A percentile compares a stretch with the other conserved stretches of the same genome.
Conservation (phyloP, 1,139 yeast genomes). For the Trichomonascaceae sp. region DNA sequence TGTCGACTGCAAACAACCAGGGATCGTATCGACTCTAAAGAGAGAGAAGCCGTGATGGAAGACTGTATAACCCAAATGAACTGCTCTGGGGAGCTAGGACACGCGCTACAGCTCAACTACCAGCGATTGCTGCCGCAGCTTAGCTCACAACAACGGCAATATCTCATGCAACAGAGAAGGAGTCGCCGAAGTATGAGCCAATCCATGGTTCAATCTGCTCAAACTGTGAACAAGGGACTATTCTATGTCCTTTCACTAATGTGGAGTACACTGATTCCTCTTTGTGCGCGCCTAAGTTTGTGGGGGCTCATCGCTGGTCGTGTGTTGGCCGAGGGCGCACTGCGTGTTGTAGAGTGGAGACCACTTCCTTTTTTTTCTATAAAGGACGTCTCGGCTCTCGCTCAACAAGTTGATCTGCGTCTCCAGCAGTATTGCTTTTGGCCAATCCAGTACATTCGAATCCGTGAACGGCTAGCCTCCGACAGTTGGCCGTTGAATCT, state of each 20-base stretch:
- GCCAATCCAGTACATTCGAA: constrained; percentile 66
- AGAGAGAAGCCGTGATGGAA: constrained; percentile 9
- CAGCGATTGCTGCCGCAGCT: too few relatives aligned
- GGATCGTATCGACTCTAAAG: constrained; percentile 3
- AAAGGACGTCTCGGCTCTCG: constrained; percentile 44
- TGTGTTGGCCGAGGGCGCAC: constrained; percentile 24
- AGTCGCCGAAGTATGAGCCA: constrained; percentile 16
- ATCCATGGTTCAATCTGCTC: constrained; percentile 16
- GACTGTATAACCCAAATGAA: constrained; percentile 23
- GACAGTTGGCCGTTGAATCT: constrained; percentile 23
- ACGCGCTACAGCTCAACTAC: too few relatives aligned
- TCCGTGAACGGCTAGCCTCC: constrained; percentile 22
- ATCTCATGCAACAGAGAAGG: too few relatives aligned
- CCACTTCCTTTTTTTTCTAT: constrained; percentile 19
- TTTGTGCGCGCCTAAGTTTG: constrained; percentile 7
- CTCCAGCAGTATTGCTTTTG: constrained; percentile 65
- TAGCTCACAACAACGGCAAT: too few relatives aligned
- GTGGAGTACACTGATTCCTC: constrained; percentile 9
- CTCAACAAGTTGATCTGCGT: constrained; percentile 69
- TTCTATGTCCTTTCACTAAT: constrained; percentile 6
- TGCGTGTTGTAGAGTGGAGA: constrained; percentile 28
- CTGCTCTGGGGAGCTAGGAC: constrained; percentile 23
- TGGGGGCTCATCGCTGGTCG: constrained; percentile 14
- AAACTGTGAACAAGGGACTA: constrained; percentile 13
- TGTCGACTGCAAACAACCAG: constrained; percentile 11